phyloP scores from a whole-genome alignment of 1,139 yeast species.

The Taphrina deformans region DNA sequence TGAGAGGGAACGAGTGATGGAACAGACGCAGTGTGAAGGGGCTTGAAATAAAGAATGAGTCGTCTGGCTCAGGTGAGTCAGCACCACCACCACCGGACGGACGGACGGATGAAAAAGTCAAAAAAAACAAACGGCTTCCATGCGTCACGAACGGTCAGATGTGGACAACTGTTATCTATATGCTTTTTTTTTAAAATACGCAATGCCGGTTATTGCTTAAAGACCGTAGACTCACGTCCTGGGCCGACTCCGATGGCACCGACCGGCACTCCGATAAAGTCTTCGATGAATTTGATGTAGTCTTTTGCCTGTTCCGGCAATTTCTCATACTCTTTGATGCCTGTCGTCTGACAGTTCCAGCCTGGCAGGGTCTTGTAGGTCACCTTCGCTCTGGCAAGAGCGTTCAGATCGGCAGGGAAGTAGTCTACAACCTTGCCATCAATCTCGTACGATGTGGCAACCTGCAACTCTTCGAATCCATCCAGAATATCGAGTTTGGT shows the following conservation, averaged over 20 bases:
- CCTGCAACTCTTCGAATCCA: slow-evolving; percentile 78
- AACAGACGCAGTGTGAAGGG: too few species aligned
- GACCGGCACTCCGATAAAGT: slow-evolving; percentile 76
- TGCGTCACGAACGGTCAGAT: not conserved
- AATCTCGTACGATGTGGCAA: slow-evolving; percentile 77
- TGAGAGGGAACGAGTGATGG: too few species aligned
- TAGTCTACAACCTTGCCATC: slow-evolving; percentile 67
- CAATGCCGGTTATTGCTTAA: slow-evolving; percentile 13
- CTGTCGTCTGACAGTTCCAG: slow-evolving; percentile 84
- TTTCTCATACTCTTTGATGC: slow-evolving; percentile 65
- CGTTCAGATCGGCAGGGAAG: slow-evolving; percentile 89
- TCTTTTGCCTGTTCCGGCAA: slow-evolving; percentile 84
- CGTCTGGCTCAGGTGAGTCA: too few species aligned
- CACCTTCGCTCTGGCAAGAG: slow-evolving; percentile 84
- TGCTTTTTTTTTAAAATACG: not conserved
- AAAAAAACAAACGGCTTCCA: too few species aligned
- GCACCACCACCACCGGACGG: too few species aligned
- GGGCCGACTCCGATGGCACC: slow-evolving; percentile 99
- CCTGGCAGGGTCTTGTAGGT: slow-evolving; percentile 88
- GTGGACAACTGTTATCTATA: not conserved
- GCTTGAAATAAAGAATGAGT: too few species aligned
- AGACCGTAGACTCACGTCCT: slow-evolving; percentile 59
- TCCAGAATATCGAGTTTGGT: slow-evolving; percentile 95
- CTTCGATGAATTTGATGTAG: slow-evolving; percentile 81
- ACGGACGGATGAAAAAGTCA: too few species aligned